Base-by-base conservation (phyloP, 164 flowering plant species). In the Berberis thunbergii region DNA sequence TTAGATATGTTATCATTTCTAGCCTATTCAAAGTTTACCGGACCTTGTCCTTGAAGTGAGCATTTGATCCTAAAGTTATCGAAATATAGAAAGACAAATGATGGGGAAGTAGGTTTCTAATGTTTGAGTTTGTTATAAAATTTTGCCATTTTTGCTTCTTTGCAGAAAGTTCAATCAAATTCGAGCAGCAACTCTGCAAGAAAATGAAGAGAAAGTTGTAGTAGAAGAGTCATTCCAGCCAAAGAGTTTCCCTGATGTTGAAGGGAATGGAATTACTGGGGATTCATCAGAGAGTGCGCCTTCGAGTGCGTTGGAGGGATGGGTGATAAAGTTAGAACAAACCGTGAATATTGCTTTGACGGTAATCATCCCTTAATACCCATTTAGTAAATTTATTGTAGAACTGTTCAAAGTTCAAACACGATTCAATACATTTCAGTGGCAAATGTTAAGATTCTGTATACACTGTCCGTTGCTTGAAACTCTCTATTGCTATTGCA, bases 321-420 rank as follows among this genome's bases (percentile, higher is more conserved):
- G 88, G 95, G 72, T 73, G 48, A 81, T 94, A 65, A 89, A 85
- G 78, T 0, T 82, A 13, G 97, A 94, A 69, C 97, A 87, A 67
- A 76, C 89, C 10, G 60, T 91, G 12, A 94, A 91, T 70, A 70
- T 89, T 53, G 73, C 86, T 67, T 89, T 91, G 55, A 89, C 95
- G 62, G 97, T 90, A 79, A 69, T 41, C 12, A 12, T 43, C 44
- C 60, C 54, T 61, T 6, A 8, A 46, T 64, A 26, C 11, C n/a
- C 57, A 12, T 52, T 44, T 62, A 3, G 40, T 39, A 49, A 7
- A 0, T 54, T 13, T 12, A 38, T 61, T 46, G 2, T 41, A 3
- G 4, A 12, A 26, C 26, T 26, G 26, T 26, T 26, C 26, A 26
- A 26, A 26, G 26, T 26, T 26, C 26, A 26, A 26, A 26, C 26